phyloP scores from a whole-genome alignment of 805 yeast species.

The Debaryomyces tyrocola region DNA sequence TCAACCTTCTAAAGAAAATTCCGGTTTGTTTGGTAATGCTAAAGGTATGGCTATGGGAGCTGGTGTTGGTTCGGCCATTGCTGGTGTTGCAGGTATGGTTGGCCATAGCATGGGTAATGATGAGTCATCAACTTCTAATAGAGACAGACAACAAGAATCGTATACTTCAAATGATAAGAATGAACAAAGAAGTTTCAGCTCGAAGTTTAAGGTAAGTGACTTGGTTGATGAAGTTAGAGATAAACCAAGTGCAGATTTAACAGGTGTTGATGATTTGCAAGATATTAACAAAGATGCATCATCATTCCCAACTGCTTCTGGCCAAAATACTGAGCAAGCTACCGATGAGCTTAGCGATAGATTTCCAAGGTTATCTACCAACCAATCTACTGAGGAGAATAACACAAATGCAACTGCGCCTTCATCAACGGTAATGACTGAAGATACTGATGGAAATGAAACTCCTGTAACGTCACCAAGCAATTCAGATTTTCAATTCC shows the following conservation, averaged over 20 bases:
- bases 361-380: constrained; percentile 35
- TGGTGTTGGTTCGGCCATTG: constrained; percentile 15
- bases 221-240: constrained; percentile 28
- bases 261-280: constrained; percentile 23
- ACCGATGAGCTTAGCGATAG: constrained; percentile 15
- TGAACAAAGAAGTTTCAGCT: background rate
- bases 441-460: constrained; percentile 29
- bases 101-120: background rate
- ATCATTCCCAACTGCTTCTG: background rate
- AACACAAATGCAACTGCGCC: constrained; percentile 30
- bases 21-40: background rate
- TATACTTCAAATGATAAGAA: background rate
- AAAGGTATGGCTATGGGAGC: constrained; percentile 16
- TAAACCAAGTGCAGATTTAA: constrained; percentile 25
- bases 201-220: constrained; percentile 5
- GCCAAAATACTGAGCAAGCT: background rate
- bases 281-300: constrained; percentile 4
- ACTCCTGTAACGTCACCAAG: constrained; percentile 52
- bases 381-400: constrained; percentile 13
- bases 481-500: constrained; percentile 48
- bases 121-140: background rate
- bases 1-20: constrained; percentile 4
- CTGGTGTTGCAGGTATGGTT: constrained; percentile 3
- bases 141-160: background rate
- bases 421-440: constrained; percentile 31